Evolutionary conservation across 2,329 filamentous ascomycete genomes (phyloP).

Genomic region (Aspergillus neoniger): DNA sequence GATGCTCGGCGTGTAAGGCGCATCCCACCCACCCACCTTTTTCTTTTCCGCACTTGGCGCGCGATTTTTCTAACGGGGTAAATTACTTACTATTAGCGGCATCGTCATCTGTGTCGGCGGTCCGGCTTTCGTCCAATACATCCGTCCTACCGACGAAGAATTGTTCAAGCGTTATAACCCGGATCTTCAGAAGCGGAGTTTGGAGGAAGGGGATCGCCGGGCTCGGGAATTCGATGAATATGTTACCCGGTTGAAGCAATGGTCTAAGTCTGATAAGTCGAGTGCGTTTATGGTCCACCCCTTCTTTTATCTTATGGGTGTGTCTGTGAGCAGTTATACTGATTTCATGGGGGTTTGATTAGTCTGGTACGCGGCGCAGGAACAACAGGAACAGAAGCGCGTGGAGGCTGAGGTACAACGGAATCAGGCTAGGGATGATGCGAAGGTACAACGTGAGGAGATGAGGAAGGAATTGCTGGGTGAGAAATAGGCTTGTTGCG

Average conservation of each 20-base stretch:
- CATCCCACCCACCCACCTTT: slow-evolving; percentile 8
- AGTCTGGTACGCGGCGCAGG: slow-evolving; percentile 46
- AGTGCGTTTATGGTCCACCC: slow-evolving; percentile 56
- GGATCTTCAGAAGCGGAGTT: slow-evolving; percentile 82
- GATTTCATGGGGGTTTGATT: slow-evolving; percentile 6
- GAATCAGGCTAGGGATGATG: slow-evolving; percentile 34
- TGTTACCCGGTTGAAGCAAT: slow-evolving; percentile 78
- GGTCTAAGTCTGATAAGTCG: slow-evolving; percentile 86
- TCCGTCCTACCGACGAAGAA: slow-evolving; percentile 80
- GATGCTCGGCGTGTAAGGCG: slow-evolving; percentile 68
- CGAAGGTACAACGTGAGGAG: slow-evolving; percentile 37
- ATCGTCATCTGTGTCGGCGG: slow-evolving; percentile 75
- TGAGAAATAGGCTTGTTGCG: slow-evolving; percentile 6
- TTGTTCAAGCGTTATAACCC: slow-evolving; percentile 89
- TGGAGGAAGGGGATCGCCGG: slow-evolving; percentile 74
- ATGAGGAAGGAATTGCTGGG: slow-evolving; percentile 44
- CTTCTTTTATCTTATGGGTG: background rate
- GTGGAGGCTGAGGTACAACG: slow-evolving; percentile 27
- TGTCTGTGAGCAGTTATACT: background rate
- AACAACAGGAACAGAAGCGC: slow-evolving; percentile 35
- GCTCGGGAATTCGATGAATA: slow-evolving; percentile 90
- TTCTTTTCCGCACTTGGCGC: background rate
- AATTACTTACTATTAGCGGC: slow-evolving; percentile 57
- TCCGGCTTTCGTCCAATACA: slow-evolving; percentile 75
- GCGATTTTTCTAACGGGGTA: slow-evolving; percentile 5